Conservation (phyloP, 805 yeast genomes). For the Komagataella pseudopastoris region DNA sequence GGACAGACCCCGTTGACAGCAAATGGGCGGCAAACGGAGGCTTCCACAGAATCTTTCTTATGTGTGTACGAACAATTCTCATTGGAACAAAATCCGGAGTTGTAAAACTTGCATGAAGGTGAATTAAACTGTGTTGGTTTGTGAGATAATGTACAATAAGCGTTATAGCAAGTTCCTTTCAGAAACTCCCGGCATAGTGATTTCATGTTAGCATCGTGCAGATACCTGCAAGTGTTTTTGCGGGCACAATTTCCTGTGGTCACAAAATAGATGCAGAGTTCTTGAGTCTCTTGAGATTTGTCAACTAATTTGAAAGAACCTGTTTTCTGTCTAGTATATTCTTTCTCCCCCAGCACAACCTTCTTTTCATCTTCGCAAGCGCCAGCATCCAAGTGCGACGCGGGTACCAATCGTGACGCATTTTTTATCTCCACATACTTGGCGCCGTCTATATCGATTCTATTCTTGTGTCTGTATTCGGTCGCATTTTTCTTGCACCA, state of each 20-base stretch:
- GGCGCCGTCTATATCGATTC: conserved; percentile 26
- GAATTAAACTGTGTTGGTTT: conserved; percentile 44
- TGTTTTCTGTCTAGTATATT: background rate
- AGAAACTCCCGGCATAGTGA: conserved; percentile 41
- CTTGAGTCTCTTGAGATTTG: conserved; percentile 24
- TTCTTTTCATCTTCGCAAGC: conserved; percentile 1
- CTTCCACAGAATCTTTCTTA: conserved; percentile 26
- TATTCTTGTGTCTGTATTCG: conserved; percentile 29
- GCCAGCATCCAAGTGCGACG: conserved; percentile 12
- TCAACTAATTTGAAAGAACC: background rate
- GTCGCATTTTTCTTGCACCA: conserved; percentile 15
- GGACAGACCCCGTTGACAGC: conserved; percentile 58
- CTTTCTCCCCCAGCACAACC: conserved; percentile 3
- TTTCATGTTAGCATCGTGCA: conserved; percentile 35
- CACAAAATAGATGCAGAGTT: conserved; percentile 12
- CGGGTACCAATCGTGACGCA: conserved; percentile 26
- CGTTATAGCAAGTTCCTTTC: conserved; percentile 30
- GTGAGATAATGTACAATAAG: conserved; percentile 45
- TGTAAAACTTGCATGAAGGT: conserved; percentile 40
- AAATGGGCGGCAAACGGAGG: conserved; percentile 45
- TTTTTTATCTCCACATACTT: conserved; percentile 26
- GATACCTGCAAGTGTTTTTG: conserved; percentile 35
- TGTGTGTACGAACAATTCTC: conserved; percentile 37
- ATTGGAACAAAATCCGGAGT: conserved; percentile 32
- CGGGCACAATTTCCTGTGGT: conserved; percentile 38